Conservation (phyloP, 1,284 basidiomycete genomes). For the Cerioporus squamosus region DNA sequence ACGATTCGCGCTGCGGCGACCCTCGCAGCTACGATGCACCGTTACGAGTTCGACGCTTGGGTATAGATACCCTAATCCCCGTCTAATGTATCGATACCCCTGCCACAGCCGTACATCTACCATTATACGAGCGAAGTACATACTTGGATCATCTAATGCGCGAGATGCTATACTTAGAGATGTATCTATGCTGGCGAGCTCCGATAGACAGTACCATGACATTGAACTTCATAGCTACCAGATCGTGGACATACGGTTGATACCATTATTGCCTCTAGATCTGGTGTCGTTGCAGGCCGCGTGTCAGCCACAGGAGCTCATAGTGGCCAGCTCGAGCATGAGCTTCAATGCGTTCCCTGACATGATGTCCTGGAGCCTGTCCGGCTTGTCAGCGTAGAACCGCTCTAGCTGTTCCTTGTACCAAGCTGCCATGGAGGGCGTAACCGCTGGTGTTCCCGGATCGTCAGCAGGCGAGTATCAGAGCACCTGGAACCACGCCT, state of each 20-base stretch:
- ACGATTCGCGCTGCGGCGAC: background rate
- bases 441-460: too few relatives aligned
- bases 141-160: background rate
- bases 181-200: background rate
- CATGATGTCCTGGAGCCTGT: constrained; percentile 16
- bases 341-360: constrained; percentile 47
- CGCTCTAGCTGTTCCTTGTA: constrained; percentile 29
- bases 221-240: background rate
- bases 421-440: too few relatives aligned
- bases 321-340: background rate
- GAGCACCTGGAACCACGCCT: too few relatives aligned
- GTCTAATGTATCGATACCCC: constrained; percentile 14
- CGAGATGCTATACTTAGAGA: background rate
- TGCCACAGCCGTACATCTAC: background rate
- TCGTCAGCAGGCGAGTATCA: too few relatives aligned
- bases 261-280: too few relatives aligned
- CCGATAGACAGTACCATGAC: too few relatives aligned
- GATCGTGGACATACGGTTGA: background rate
- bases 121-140: background rate
- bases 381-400: constrained; percentile 40
- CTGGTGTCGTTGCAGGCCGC: background rate
- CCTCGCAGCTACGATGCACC: background rate
- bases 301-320: background rate
- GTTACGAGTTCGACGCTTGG: background rate
- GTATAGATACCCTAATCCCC: constrained; percentile 2